phyloP scores from a whole-genome alignment of 192 early-diverging fungal genomes.

The Podila verticillata region DNA sequence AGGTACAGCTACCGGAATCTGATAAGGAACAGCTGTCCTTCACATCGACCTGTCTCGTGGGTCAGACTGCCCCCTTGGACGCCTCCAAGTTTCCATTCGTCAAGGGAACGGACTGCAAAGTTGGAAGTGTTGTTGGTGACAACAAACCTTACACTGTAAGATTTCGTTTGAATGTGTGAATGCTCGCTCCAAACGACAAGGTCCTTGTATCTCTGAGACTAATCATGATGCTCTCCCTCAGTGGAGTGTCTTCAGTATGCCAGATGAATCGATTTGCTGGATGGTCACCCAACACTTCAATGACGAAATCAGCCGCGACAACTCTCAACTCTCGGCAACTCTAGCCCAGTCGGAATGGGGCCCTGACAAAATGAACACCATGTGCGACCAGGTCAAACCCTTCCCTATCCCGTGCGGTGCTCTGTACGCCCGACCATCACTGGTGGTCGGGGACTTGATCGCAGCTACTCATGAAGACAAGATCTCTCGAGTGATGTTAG shows the following conservation, averaged over 20 bases:
- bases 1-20: conserved; percentile 1
- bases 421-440: neutral
- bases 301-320: neutral
- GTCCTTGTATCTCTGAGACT: no score
- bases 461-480: conserved; percentile 9
- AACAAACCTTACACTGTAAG: conserved; percentile 34
- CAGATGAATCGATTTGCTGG: conserved; percentile 36
- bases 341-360: conserved; percentile 10
- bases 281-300: conserved; percentile 29
- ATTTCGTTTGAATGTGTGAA: neutral
- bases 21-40: conserved; percentile 21
- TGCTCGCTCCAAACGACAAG: no score
- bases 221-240: neutral
- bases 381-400: conserved; percentile 25
- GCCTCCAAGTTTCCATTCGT: conserved; percentile 8
- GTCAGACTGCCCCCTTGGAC: conserved; percentile 22
- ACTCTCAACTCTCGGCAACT: neutral
- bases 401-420: conserved; percentile 27
- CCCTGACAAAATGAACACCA: conserved; percentile 5
- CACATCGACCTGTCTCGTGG: conserved; percentile 30
- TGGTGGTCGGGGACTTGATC: conserved; percentile 18
- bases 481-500: conserved; percentile 31
- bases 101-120: conserved; percentile 20
- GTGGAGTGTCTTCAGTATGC: conserved; percentile 45
- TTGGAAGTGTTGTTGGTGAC: conserved; percentile 29